phyloP scores from a whole-genome alignment of 495 filamentous ascomycete species.

The Aspergillus hancockii region DNA sequence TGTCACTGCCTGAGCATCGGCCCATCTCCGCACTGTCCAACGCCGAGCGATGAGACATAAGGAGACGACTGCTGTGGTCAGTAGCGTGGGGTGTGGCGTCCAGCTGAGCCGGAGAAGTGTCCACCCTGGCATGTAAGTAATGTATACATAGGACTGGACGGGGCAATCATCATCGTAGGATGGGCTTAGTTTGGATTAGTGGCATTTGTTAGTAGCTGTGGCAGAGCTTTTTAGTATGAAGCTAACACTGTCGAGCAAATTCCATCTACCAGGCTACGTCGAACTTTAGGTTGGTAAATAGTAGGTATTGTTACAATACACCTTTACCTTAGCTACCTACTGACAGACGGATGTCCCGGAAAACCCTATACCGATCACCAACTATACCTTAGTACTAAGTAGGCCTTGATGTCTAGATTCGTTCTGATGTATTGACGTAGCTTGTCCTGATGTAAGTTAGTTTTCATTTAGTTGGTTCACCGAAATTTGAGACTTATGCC shows the following conservation, averaged over 20 bases:
- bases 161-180: constrained; percentile 6
- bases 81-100: constrained; percentile 29
- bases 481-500: background rate
- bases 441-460: background rate
- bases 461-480: no score
- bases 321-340: no score
- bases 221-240: background rate
- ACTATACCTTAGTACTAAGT: background rate
- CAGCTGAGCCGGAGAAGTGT: constrained; percentile 29
- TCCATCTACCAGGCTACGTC: no score
- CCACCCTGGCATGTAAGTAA: constrained; percentile 27
- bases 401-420: constrained; percentile 1
- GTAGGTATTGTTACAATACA: background rate
- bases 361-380: background rate
- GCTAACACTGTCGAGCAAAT: background rate
- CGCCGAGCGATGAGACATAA: constrained; percentile 6
- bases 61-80: background rate
- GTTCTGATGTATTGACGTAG: background rate
- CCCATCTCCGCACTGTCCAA: constrained; percentile 19
- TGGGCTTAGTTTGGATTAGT: constrained; percentile 1
- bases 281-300: background rate
- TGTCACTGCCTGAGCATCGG: constrained; percentile 21
- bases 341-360: background rate
- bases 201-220: background rate
- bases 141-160: constrained; percentile 16